phyloP scores from a whole-genome alignment of 1,284 basidiomycete species.

The Rhodotorula sp. region DNA sequence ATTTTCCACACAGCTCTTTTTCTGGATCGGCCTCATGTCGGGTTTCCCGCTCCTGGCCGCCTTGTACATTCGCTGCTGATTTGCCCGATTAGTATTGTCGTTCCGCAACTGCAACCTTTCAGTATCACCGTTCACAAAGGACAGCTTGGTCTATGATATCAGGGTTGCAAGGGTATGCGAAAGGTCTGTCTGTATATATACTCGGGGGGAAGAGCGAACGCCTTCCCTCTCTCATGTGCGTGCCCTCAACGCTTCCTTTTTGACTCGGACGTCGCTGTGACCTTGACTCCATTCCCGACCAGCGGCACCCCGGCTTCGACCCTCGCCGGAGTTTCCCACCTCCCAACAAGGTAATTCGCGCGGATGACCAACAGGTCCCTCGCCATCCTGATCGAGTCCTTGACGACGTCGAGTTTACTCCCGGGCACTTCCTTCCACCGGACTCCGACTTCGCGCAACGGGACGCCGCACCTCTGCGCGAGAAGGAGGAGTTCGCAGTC shows the following conservation, averaged over 20 bases:
- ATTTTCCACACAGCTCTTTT: constrained; percentile 59
- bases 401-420: constrained; percentile 81
- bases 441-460: constrained; percentile 79
- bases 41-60: constrained; percentile 93
- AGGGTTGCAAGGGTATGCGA: neutral
- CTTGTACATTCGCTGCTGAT: constrained; percentile 54
- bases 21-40: constrained; percentile 79
- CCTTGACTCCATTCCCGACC: neutral
- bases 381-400: constrained; percentile 82
- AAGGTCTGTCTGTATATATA: too few species aligned
- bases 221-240: neutral
- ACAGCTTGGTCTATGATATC: neutral
- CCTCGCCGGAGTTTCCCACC: constrained; percentile 51
- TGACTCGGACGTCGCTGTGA: neutral
- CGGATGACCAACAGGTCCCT: constrained; percentile 79
- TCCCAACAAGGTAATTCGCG: constrained; percentile 72
- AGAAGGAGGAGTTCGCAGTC: constrained; percentile 92
- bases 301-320: neutral
- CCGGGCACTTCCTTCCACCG: constrained; percentile 89
- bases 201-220: too few species aligned
- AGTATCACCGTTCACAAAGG: neutral
- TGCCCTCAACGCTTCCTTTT: constrained; percentile 10
- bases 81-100: too few species aligned
- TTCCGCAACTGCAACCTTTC: too few species aligned
- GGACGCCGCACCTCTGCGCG: constrained; percentile 64